Base-by-base conservation (phyloP, 176 grass and related monocot species). In the Bromus sterilis region DNA sequence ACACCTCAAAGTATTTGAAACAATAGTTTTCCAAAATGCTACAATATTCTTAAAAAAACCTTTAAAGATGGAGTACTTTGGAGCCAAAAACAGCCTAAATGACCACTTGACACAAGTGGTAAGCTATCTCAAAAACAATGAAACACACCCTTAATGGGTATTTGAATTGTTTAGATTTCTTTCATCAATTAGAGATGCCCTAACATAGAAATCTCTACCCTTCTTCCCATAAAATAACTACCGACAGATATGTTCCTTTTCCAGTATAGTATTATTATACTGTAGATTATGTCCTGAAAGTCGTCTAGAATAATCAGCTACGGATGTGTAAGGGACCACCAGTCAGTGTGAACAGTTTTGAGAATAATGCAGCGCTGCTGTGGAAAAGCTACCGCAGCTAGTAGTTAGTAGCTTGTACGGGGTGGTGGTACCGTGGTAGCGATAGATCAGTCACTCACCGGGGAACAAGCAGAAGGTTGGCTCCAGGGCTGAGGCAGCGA, bases 401-500 rank as follows among this genome's bases (percentile, higher is more conserved):
- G 11, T 57, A 9, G 71, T n/a, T n/a, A n/a, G n/a, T n/a, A n/a
- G n/a, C n/a, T n/a, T n/a, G n/a, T 41, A 60, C 23, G 32, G 9
- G 35, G 24, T 61, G 26, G 24, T 26, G 36, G 66, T 23, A 31
- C n/a, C n/a, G 7, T 66, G 53, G 33, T 63, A 11, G 26, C 8
- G 35, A 35, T 71, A 43, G 24, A 43, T 43, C 37, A 71, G 67
- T 70, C 20, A 78, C 87, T 89, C 41, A 89, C 87, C 83, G 9
- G 83, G 78, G 83, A 89, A 81, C 43, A 82, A n/a, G 87, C 63
- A 72, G 87, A 64, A 81, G 32, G 63, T 21, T 11, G 71, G 32
- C 42, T 86, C 87, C 42, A 78, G 74, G 23, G n/a, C 78, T 9
- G 74, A 59, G 36, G 76, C 76, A 59, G 36, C 81, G 13, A 25